Base-by-base conservation (phyloP, 345 rosid genomes). In the Gossypium ekmanianum region DNA sequence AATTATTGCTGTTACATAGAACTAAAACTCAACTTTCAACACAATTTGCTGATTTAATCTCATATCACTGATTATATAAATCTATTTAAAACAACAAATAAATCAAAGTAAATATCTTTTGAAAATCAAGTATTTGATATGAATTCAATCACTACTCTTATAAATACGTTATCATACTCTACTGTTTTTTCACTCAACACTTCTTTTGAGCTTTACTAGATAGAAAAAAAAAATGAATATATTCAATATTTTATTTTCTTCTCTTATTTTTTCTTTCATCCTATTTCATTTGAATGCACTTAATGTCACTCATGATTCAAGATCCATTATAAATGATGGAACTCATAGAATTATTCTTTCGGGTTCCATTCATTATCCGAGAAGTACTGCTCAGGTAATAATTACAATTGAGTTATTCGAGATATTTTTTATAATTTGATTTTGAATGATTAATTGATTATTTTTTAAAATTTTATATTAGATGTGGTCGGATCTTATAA, bases 401-500 rank as follows among this genome's bases (percentile, higher is more conserved):
- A 7, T 29, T 51, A 4, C 26, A 3, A 12, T 54, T 0, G 1
- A 43, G 5, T 44, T 43, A 4, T n/a, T 10, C 11, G 39, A 5
- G 39, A 29, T 2, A 11, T 5, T 44, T 43, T 27, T 18, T 56
- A 3, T 16, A 16, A 54, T 9, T 17, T 1, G 2, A 14, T 52
- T 20, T 9, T 8, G 26, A 9, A 56, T 16, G 0, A 6, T 1
- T 14, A 10, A 17, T 3, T n/a, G 5, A 7, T 54, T 0, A 14
- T 52, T 16, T 52, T 16, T 54, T 17, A 10, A 18, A 3, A 0
- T 10, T 45, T 48, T 24, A 20, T 7, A 2, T 12, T 47, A 87
- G 90, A 83, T 83, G 85, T 87, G 90, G 88, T 66, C 78, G 3
- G 73, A 68, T 11, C 85, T 86, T 0, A 74, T 86, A 0, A 26